A percentile compares a stretch with the other conserved stretches of the same genome.
These are phyloP conservation scores for Gentiana macrophylla DNA, from an alignment of 257 asterid species.

Conservation along the genomic window DNA sequence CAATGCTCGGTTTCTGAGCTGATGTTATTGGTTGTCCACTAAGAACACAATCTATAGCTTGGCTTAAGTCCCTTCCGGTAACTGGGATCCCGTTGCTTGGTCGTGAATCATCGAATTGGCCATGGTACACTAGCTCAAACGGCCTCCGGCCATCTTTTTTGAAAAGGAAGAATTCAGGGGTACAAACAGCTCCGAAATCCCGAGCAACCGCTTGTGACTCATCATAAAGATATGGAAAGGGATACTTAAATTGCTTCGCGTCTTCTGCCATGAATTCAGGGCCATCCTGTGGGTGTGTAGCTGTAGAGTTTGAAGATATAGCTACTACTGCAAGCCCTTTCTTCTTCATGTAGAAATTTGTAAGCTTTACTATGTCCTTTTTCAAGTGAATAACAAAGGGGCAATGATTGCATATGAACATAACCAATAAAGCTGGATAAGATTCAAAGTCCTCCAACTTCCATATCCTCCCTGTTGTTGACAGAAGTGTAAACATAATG, in stretches of 20 bases:
- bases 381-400: conserved; percentile 78
- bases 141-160: conserved; percentile 96
- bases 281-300: conserved; percentile 94
- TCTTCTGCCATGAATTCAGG: conserved; percentile 87
- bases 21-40: conserved; percentile 68
- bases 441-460: conserved; percentile 67
- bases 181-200: conserved; percentile 88
- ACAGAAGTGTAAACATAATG: too few species aligned
- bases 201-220: conserved; percentile 87
- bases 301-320: conserved; percentile 71
- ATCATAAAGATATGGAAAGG: conserved; percentile 82
- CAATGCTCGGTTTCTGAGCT: conserved; percentile 71
- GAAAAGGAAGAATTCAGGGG: conserved; percentile 88
- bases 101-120: conserved; percentile 92
- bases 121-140: conserved; percentile 87
- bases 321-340: conserved; percentile 90
- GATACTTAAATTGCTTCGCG: conserved; percentile 57
- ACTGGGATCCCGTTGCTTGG: conserved; percentile 49
- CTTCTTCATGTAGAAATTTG: conserved; percentile 86
- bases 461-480: conserved; percentile 47
- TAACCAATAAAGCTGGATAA: conserved; percentile 76
- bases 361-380: conserved; percentile 67
- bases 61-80: conserved; percentile 89
- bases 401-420: conserved; percentile 88
- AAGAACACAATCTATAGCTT: conserved; percentile 70